Conservation (phyloP, 257 asterid genomes). For the Galeopsis tetrahit region DNA sequence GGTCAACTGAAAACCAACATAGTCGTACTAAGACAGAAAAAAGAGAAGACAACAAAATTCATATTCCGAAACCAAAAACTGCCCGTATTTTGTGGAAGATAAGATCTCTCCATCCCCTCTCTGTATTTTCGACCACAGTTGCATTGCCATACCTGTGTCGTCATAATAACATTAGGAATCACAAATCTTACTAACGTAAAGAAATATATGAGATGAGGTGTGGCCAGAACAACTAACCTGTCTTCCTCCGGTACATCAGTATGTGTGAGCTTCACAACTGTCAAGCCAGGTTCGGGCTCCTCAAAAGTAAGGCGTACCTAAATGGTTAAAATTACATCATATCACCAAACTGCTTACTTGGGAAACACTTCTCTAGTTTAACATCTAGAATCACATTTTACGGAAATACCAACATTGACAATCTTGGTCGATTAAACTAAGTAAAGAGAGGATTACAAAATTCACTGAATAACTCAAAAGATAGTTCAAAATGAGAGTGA, state of each 20-base stretch:
- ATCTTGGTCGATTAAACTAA: background rate
- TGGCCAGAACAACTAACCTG: slow-evolving; percentile 56
- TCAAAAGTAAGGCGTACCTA: slow-evolving; percentile 84
- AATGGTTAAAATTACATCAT: slow-evolving; percentile 19
- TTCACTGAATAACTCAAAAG: background rate
- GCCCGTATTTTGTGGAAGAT: slow-evolving; percentile 82
- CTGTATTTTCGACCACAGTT: slow-evolving; percentile 93
- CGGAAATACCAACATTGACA: background rate
- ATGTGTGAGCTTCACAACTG: slow-evolving; percentile 77
- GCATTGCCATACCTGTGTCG: slow-evolving; percentile 77
- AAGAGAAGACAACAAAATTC: slow-evolving; percentile 1
- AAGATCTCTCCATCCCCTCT: slow-evolving; percentile 96
- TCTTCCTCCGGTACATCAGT: slow-evolving; percentile 92
- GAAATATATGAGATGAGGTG: background rate
- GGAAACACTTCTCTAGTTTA: background rate
- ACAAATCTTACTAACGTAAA: background rate
- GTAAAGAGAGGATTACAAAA: background rate
- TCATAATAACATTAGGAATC: slow-evolving; percentile 16
- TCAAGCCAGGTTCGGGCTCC: slow-evolving; percentile 87
- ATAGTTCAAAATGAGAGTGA: background rate
- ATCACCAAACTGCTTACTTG: slow-evolving; percentile 10
- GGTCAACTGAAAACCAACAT: slow-evolving; percentile 21
- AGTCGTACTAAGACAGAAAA: background rate
- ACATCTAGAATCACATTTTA: background rate
- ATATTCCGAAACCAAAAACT: slow-evolving; percentile 66